Percentiles rank a stretch among this genome's conserved stretches.
phyloP scores from a whole-genome alignment of 441 rosid species.

The Gossypium schwendimanii region DNA sequence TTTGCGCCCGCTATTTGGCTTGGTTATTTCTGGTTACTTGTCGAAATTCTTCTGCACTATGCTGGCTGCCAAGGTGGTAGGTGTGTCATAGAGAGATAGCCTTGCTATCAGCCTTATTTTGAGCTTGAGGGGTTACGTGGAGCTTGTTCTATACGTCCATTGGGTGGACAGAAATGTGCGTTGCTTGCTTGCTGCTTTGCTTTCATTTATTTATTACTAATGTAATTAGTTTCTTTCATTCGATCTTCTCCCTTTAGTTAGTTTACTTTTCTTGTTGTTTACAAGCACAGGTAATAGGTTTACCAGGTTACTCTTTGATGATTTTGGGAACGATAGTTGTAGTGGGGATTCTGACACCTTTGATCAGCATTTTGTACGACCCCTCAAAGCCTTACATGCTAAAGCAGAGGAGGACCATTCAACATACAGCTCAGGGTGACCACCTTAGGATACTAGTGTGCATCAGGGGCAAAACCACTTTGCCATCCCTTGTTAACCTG shows the following conservation, averaged over 20 bases:
- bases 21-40: constrained; percentile 28
- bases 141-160: constrained; percentile 40
- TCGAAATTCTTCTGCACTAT: constrained; percentile 29
- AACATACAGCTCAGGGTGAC: constrained; percentile 39
- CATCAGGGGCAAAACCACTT: constrained; percentile 33
- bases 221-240: not conserved
- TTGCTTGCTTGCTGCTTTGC: not conserved
- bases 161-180: constrained; percentile 42
- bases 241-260: not conserved
- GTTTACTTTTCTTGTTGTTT: not conserved
- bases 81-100: constrained; percentile 45
- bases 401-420: constrained; percentile 62
- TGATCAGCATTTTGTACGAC: constrained; percentile 52
- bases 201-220: not conserved
- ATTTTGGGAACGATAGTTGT: constrained; percentile 27
- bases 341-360: constrained; percentile 32
- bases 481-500: constrained; percentile 39
- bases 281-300: constrained; percentile 26
- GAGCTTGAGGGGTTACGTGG: constrained; percentile 66
- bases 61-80: constrained; percentile 23
- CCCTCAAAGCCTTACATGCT: constrained; percentile 65
- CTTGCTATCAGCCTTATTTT: constrained; percentile 50
- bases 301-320: constrained; percentile 32
- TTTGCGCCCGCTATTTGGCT: constrained; percentile 35
- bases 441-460: constrained; percentile 43